Conservation (phyloP, 805 yeast genomes). For the Ascoidea asiatica region DNA sequence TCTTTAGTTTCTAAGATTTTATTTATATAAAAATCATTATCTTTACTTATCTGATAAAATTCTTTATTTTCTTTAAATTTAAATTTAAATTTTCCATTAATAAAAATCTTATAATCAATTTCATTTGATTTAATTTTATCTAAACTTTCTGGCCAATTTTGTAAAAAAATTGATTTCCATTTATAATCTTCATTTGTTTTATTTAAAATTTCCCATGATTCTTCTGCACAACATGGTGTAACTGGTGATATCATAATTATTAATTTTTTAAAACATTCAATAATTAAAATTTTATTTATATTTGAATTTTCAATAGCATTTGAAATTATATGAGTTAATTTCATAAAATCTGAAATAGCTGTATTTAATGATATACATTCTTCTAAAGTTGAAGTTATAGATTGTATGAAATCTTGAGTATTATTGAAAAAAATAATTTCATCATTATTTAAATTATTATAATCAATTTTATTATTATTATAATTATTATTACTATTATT, state of each 20-base stretch:
- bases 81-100: slow-evolving; percentile 61
- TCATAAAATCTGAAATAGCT: slow-evolving; percentile 82
- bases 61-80: slow-evolving; percentile 18
- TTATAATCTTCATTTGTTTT: slow-evolving; percentile 12
- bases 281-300: slow-evolving; percentile 26
- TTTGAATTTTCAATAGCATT: slow-evolving; percentile 22
- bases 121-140: slow-evolving; percentile 22
- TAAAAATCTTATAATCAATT: slow-evolving; percentile 40
- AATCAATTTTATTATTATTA: slow-evolving; percentile 12
- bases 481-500: not conserved
- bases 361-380: slow-evolving; percentile 61
- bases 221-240: slow-evolving; percentile 73
- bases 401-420: slow-evolving; percentile 29
- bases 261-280: slow-evolving; percentile 37
- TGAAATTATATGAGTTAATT: slow-evolving; percentile 42
- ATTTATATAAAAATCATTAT: not conserved
- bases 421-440: slow-evolving; percentile 51
- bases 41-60: not conserved
- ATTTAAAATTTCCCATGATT: slow-evolving; percentile 48
- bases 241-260: slow-evolving; percentile 65
- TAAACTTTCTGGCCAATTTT: slow-evolving; percentile 53
- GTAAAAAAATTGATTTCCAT: slow-evolving; percentile 38
- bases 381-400: slow-evolving; percentile 47
- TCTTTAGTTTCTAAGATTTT: not conserved
- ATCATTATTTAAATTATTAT: slow-evolving; percentile 21